Conservation (phyloP, 2,329 filamentous ascomycete genomes). For the Botrytis byssoidea region DNA sequence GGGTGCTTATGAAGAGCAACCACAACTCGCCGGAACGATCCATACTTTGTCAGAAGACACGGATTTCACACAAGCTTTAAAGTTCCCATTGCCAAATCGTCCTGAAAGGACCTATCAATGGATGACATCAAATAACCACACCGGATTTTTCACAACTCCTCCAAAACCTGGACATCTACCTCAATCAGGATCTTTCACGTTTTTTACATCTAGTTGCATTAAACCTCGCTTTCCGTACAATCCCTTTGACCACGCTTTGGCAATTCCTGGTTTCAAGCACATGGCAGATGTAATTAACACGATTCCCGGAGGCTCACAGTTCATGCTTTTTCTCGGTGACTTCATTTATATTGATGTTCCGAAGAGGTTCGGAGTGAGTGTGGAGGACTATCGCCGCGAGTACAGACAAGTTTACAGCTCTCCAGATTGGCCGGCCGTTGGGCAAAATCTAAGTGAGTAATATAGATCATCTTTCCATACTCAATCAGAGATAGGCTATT, state of each 20-base stretch:
- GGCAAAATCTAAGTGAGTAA: constrained; percentile 65
- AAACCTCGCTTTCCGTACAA: constrained; percentile 89
- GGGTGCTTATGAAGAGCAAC: constrained; percentile 56
- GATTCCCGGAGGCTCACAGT: constrained; percentile 63
- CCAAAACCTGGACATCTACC: constrained; percentile 51
- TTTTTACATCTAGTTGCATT: constrained; percentile 89
- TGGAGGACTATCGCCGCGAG: constrained; percentile 80
- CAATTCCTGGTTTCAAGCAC: constrained; percentile 76
- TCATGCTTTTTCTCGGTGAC: constrained; percentile 80
- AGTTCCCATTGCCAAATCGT: constrained; percentile 60
- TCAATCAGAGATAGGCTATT: background rate
- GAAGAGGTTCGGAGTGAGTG: constrained; percentile 67
- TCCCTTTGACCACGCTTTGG: constrained; percentile 76
- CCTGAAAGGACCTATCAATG: constrained; percentile 80
- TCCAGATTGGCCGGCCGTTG: constrained; percentile 79
- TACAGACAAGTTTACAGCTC: constrained; percentile 96
- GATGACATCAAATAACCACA: constrained; percentile 80
- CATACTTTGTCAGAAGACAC: constrained; percentile 69
- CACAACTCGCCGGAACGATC: constrained; percentile 66
- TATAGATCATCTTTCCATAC: background rate
- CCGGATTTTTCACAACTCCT: constrained; percentile 76
- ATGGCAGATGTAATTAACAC: constrained; percentile 71
- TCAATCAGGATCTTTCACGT: constrained; percentile 71
- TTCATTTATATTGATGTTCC: constrained; percentile 94
- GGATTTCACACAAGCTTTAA: constrained; percentile 76